Evolutionary conservation across 2,329 filamentous ascomycete genomes (phyloP).

Genomic region (Hymenoscyphus infarciens): DNA sequence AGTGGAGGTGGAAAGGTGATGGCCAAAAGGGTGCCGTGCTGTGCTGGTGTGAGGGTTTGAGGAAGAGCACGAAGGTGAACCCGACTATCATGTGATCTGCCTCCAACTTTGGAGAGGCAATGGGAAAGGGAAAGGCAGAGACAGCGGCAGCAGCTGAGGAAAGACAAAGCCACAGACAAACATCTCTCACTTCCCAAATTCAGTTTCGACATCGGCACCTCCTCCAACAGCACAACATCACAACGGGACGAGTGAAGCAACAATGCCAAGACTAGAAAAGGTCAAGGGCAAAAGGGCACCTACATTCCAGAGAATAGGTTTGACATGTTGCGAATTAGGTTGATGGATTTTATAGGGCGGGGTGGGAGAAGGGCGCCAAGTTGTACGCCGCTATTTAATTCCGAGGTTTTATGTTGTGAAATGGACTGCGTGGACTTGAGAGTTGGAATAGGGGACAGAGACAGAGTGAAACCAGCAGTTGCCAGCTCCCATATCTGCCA

Average conservation of each 20-base stretch:
- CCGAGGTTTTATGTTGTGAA: conserved; percentile 3
- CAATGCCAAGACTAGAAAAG: background rate
- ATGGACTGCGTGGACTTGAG: background rate
- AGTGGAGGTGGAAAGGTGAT: background rate
- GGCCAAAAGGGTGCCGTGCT: background rate
- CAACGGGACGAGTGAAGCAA: background rate
- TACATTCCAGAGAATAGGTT: conserved; percentile 38
- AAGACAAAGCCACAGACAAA: background rate
- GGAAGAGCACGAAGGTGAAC: background rate
- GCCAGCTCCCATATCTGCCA: background rate
- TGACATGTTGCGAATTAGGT: conserved; percentile 28
- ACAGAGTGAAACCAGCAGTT: background rate
- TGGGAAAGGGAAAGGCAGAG: background rate
- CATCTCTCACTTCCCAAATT: conserved; percentile 1
- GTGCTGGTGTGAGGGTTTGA: background rate
- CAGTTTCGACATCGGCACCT: background rate
- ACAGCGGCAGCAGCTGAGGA: background rate
- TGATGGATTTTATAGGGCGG: background rate
- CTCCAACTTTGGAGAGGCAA: background rate
- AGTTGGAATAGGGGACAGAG: conserved; percentile 9
- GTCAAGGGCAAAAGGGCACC: conserved; percentile 19
- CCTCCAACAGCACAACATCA: background rate
- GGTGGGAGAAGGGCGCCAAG: background rate
- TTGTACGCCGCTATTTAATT: conserved; percentile 3
- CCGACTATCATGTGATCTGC: background rate